A percentile compares a stretch with the other conserved stretches of the same genome.
These are phyloP conservation scores for Patellifolia procumbens DNA, from an alignment of 179 eudicot species.

Conservation along the genomic window DNA sequence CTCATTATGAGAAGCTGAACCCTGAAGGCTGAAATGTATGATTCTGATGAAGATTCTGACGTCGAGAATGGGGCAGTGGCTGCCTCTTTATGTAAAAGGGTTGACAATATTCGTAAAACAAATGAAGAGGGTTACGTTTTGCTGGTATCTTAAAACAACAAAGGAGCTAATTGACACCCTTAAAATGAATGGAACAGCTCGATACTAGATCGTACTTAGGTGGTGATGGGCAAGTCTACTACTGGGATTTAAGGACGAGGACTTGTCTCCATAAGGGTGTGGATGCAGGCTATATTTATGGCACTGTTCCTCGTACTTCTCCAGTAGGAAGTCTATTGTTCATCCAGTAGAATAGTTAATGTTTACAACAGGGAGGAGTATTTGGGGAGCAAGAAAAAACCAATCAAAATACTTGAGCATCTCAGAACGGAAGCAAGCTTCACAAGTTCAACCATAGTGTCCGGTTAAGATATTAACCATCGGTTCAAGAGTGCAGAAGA, in stretches of 20 bases:
- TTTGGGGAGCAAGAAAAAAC: conserved; percentile 79
- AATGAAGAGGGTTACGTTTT: conserved; percentile 79
- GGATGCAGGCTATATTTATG: conserved; percentile 50
- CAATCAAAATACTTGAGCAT: conserved; percentile 64
- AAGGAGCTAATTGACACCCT: conserved; percentile 83
- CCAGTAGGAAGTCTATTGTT: conserved; percentile 74
- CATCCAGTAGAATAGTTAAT: conserved; percentile 76
- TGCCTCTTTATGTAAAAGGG: conserved; percentile 39
- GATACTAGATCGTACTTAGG: conserved; percentile 79
- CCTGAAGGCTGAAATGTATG: conserved; percentile 45
- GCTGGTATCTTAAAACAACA: conserved; percentile 75
- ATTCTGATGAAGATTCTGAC: conserved; percentile 74
- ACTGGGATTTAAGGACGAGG: conserved; percentile 86
- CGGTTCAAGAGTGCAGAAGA: conserved; percentile 69
- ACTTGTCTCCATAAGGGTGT: conserved; percentile 74
- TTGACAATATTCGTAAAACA: conserved; percentile 54
- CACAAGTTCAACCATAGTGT: conserved; percentile 73
- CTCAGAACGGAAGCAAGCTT: conserved; percentile 58
- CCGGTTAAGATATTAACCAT: conserved; percentile 76
- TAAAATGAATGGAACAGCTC: conserved; percentile 88
- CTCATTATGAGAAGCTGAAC: conserved; percentile 78
- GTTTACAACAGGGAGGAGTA: conserved; percentile 72
- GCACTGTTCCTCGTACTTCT: conserved; percentile 66
- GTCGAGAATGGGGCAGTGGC: conserved; percentile 43
- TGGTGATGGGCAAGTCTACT: conserved; percentile 87